These are phyloP conservation scores for Angomonas deanei DNA, from an alignment of 208 protist species.

Conservation along the genomic window DNA sequence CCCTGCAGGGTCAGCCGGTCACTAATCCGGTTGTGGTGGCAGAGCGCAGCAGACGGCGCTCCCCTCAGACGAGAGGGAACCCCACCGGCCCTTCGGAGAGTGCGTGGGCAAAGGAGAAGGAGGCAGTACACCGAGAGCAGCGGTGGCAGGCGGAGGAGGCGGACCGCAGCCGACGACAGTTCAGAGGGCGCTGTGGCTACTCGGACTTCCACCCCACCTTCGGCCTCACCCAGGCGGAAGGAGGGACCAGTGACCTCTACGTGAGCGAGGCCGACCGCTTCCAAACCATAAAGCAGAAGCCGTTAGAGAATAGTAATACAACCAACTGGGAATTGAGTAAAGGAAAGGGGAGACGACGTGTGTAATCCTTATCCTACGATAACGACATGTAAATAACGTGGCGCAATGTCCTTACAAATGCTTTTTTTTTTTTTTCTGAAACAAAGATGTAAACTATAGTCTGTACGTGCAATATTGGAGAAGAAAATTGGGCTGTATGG, in stretches of 20 bases:
- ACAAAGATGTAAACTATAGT: no score
- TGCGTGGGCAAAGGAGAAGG: not conserved
- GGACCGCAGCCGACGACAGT: not conserved
- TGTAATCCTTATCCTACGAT: not conserved
- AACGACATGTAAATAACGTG: no score
- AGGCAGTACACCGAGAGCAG: not conserved
- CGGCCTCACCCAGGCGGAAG: slow-evolving; percentile 1
- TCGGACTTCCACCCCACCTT: slow-evolving; percentile 8
- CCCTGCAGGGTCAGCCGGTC: no score
- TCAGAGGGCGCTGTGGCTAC: slow-evolving; percentile 16
- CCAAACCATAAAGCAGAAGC: not conserved
- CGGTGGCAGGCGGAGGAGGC: not conserved
- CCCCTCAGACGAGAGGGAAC: not conserved
- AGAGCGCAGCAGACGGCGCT: not conserved
- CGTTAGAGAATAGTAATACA: not conserved
- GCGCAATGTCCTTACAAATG: no score
- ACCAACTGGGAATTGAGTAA: not conserved
- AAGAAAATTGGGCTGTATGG: no score
- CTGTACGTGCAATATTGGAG: no score
- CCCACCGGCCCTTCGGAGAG: not conserved
- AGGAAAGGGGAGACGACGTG: not conserved
- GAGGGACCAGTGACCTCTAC: not conserved
- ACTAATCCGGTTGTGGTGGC: no score
- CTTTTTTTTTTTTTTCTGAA: no score
- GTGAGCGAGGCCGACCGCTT: not conserved